Percentiles rank a stretch among this genome's conserved stretches.
phyloP scores from a whole-genome alignment of 192 early-diverging fungal species.

The Coemansia guatemalensis region DNA sequence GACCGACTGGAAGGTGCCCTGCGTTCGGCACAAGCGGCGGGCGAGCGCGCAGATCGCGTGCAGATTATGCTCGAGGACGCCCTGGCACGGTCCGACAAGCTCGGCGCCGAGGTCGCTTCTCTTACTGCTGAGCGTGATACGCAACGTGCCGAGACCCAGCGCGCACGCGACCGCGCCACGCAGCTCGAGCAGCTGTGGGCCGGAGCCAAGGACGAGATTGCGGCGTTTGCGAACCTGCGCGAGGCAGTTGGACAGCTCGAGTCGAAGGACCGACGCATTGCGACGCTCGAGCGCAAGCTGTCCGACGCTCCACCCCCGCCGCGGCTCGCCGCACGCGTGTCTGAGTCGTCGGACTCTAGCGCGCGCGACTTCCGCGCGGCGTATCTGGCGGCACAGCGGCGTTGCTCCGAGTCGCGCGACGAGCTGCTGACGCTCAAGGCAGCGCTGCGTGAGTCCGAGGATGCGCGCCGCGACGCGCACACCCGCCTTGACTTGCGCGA shows the following conservation, averaged over 20 bases:
- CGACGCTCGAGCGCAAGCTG: slow-evolving; percentile 43
- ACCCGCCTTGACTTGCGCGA: slow-evolving; percentile 31
- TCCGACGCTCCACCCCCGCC: slow-evolving; percentile 15
- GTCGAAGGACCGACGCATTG: slow-evolving; percentile 43
- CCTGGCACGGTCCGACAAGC: slow-evolving; percentile 20
- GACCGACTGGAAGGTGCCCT: slow-evolving; percentile 34
- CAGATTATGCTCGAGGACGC: slow-evolving; percentile 41
- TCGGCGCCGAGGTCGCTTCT: slow-evolving; percentile 13
- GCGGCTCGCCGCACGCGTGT: slow-evolving; percentile 13
- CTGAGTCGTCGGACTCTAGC: slow-evolving; percentile 13
- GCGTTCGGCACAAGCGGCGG: slow-evolving; percentile 29
- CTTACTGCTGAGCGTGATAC: slow-evolving; percentile 20
- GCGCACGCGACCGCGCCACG: slow-evolving; percentile 17
- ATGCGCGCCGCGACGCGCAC: slow-evolving; percentile 40
- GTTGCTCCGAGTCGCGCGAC: slow-evolving; percentile 41
- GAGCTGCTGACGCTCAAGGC: slow-evolving; percentile 41
- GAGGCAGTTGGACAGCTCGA: slow-evolving; percentile 35
- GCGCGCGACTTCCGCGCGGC: slow-evolving; percentile 31
- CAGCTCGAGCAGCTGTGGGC: slow-evolving; percentile 49
- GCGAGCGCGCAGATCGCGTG: slow-evolving; percentile 45
- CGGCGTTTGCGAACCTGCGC: slow-evolving; percentile 30
- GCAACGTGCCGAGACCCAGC: slow-evolving; percentile 28
- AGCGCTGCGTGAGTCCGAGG: slow-evolving; percentile 39
- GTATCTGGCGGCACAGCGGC: slow-evolving; percentile 49
- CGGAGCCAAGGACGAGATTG: slow-evolving; percentile 37